These are phyloP conservation scores for Mimosa bimucronata DNA, from an alignment of 306 rosid genomes.

Conservation along the genomic window DNA sequence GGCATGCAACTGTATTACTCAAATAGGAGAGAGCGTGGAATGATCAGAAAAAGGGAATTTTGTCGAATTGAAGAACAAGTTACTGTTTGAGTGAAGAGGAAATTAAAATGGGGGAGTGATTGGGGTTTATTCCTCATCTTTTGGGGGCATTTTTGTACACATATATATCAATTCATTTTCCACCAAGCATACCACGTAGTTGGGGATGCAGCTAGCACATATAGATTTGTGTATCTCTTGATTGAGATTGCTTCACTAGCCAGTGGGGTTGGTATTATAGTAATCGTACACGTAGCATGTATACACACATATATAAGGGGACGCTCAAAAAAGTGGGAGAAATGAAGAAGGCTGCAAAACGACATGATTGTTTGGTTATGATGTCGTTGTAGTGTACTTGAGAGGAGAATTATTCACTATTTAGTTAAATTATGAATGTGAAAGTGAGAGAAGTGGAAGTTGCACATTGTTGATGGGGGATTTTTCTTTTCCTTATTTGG, in stretches of 20 bases:
- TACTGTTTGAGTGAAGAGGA: background rate
- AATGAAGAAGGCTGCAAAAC: too few relatives aligned
- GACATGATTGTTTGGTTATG: too few relatives aligned
- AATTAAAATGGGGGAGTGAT: background rate
- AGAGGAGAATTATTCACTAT: too few relatives aligned
- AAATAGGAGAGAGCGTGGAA: background rate
- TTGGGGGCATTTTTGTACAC: too few relatives aligned
- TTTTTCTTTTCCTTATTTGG: too few relatives aligned
- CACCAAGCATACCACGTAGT: background rate
- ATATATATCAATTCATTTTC: background rate
- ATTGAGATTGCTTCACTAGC: background rate
- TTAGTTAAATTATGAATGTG: too few relatives aligned
- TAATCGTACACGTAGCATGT: background rate
- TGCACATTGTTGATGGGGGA: too few relatives aligned
- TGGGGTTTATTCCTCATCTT: background rate
- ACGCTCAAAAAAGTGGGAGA: too few relatives aligned
- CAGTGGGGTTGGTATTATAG: background rate
- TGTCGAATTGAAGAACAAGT: background rate
- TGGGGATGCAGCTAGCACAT: background rate
- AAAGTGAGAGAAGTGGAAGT: too few relatives aligned
- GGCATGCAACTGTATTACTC: background rate
- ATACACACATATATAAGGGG: too few relatives aligned
- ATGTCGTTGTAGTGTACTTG: too few relatives aligned
- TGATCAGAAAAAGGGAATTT: background rate
- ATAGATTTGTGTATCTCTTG: background rate